These are phyloP conservation scores for Trichoderma koningii DNA, from an alignment of 2,329 filamentous ascomycete genomes.

Conservation along the genomic window DNA sequence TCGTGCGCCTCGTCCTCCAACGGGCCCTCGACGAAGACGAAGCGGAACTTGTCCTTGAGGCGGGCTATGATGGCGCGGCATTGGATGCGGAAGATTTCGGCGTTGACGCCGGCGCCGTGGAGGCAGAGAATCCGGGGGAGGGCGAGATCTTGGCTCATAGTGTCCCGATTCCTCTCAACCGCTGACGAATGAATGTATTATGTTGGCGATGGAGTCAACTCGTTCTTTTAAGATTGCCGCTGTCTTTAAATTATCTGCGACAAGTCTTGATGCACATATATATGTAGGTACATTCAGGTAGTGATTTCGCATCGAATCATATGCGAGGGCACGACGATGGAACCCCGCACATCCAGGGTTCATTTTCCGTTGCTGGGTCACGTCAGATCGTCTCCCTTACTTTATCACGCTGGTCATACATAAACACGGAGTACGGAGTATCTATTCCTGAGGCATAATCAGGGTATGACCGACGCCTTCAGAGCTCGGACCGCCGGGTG, in stretches of 20 bases:
- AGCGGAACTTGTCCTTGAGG: constrained; percentile 62
- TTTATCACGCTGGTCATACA: not conserved
- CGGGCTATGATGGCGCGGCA: constrained; percentile 55
- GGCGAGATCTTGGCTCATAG: constrained; percentile 29
- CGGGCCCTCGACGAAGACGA: constrained; percentile 72
- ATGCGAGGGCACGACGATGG: constrained; percentile 16
- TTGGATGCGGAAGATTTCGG: constrained; percentile 68
- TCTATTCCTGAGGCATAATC: not conserved
- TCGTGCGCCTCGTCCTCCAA: constrained; percentile 63
- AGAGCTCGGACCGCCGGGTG: no score
- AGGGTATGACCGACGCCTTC: no score
- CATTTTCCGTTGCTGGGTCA: not conserved
- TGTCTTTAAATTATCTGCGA: not conserved
- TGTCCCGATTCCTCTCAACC: not conserved
- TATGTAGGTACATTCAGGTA: no score
- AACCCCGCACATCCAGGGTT: constrained; percentile 8
- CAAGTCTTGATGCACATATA: not conserved
- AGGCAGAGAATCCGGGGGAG: constrained; percentile 74
- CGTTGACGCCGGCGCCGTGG: constrained; percentile 77
- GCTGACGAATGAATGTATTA: not conserved
- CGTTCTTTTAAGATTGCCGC: not conserved
- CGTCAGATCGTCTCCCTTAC: constrained; percentile 3
- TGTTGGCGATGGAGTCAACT: not conserved
- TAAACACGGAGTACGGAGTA: not conserved
- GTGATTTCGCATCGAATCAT: not conserved